Evolutionary conservation across 345 rosid species (phyloP).

Genomic region (Chamaenerion angustifolium): DNA sequence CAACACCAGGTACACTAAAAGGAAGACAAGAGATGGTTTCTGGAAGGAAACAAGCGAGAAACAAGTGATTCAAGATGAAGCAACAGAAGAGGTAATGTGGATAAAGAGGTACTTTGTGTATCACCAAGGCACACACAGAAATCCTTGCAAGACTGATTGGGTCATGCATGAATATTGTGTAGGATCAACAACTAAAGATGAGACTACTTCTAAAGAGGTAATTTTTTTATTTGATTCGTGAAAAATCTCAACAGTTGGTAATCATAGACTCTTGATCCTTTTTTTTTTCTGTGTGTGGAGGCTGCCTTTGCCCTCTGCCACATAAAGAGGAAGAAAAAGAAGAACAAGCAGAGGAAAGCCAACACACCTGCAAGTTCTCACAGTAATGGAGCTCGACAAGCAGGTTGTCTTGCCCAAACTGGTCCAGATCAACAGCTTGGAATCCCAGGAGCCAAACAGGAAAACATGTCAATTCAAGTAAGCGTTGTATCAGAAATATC

Average conservation of each 20-base stretch:
- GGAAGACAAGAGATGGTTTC: background rate
- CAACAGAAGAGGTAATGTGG: background rate
- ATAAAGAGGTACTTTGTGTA: background rate
- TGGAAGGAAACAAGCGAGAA: slow-evolving; percentile 3
- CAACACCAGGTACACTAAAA: background rate
- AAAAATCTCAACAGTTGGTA: background rate
- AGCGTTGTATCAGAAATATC: too few species aligned
- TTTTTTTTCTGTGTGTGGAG: too few species aligned
- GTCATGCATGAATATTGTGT: slow-evolving; percentile 2
- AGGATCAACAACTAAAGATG: background rate
- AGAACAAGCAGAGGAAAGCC: too few species aligned
- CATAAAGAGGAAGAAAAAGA: too few species aligned
- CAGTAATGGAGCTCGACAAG: too few species aligned
- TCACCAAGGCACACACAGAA: background rate
- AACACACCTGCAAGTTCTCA: too few species aligned
- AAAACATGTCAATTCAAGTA: too few species aligned
- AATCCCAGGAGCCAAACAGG: too few species aligned
- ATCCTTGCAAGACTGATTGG: background rate
- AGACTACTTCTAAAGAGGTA: background rate
- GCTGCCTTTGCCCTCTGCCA: too few species aligned
- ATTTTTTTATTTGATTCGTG: background rate
- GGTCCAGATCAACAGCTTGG: too few species aligned
- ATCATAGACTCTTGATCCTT: background rate
- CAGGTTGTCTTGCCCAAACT: too few species aligned
- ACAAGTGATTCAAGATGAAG: background rate